Evolutionary conservation across 202 grass and related monocot species (phyloP).

Genomic region (Miscanthus sacchariflorus): DNA sequence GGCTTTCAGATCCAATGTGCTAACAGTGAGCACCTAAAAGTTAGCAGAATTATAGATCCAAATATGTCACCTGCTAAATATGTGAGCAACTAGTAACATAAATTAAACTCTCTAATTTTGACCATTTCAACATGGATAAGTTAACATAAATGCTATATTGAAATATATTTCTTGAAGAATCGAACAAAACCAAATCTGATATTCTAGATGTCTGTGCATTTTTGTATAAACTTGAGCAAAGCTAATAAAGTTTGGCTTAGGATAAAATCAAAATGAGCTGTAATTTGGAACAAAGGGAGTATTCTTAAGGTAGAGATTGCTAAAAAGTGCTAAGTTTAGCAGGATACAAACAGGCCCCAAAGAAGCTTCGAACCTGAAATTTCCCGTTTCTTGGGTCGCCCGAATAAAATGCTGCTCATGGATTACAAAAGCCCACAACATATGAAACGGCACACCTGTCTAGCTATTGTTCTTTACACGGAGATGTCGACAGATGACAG

Average conservation of each 20-base stretch:
- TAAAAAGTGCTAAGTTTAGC: neutral
- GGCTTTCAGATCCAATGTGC: neutral
- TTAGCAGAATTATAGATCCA: no score
- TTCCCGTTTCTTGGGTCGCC: neutral
- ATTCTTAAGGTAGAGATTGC: neutral
- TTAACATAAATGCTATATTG: neutral
- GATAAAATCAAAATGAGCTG: neutral
- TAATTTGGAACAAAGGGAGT: neutral
- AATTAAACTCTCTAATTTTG: neutral
- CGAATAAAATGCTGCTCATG: conserved; percentile 22
- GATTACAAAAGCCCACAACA: conserved; percentile 38
- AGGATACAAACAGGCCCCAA: neutral
- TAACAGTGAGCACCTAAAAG: no score
- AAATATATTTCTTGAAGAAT: neutral
- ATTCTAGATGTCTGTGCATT: neutral
- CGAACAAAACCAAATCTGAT: neutral
- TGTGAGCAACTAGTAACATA: neutral
- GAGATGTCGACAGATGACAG: conserved; percentile 33
- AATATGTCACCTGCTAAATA: neutral
- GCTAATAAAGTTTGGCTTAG: neutral
- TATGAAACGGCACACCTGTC: conserved; percentile 12
- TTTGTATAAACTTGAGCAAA: neutral
- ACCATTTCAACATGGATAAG: neutral
- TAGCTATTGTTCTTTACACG: conserved; percentile 47
- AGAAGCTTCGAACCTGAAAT: neutral